A percentile compares a stretch with the other conserved stretches of the same genome.
phyloP scores from a whole-genome alignment of 148 eudicot species.

The Rhododendron simsii region DNA sequence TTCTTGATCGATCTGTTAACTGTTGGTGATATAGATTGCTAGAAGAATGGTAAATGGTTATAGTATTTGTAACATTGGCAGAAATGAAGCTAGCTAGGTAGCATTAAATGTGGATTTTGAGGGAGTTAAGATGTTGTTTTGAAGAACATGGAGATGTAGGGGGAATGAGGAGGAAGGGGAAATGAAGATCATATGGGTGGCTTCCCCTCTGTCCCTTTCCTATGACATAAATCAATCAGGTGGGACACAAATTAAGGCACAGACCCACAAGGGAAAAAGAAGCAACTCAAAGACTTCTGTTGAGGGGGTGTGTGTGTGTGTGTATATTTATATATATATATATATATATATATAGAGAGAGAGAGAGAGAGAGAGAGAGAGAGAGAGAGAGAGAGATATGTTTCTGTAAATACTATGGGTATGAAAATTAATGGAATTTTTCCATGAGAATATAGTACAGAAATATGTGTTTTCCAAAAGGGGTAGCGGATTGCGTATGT shows the following conservation, averaged over 20 bases:
- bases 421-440: not conserved
- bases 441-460: not conserved
- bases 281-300: not conserved
- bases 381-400: not conserved
- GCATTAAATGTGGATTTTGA: conserved; percentile 24
- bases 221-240: not conserved
- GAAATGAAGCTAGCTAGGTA: not conserved
- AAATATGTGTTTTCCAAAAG: not conserved
- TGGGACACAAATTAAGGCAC: conserved; percentile 3
- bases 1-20: not conserved
- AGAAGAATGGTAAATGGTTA: not conserved
- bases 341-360: not conserved
- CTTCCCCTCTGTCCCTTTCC: conserved; percentile 20
- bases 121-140: conserved; percentile 12
- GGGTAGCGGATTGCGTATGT: not conserved
- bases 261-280: conserved; percentile 7
- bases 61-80: not conserved
- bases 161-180: conserved; percentile 14
- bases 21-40: not conserved
- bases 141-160: conserved; percentile 27
- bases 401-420: not conserved
- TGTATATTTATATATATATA: not conserved
- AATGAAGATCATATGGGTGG: conserved; percentile 19
- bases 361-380: not conserved
- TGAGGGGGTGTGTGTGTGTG: not conserved